Evolutionary conservation across 2,329 filamentous ascomycete species (phyloP).

Genomic region (Hypoxylon sp.): DNA sequence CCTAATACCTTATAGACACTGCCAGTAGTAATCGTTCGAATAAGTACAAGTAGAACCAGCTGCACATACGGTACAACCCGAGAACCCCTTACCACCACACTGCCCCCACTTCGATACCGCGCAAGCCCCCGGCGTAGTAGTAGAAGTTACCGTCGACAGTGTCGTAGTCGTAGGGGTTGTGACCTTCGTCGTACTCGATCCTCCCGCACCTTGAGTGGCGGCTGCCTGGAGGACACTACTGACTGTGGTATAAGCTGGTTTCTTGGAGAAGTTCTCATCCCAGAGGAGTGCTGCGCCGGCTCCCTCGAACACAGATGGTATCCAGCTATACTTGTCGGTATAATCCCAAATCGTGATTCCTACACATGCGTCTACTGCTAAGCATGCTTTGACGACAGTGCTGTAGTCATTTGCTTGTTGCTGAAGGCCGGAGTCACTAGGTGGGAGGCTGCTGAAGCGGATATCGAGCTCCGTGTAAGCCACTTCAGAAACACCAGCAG

Average conservation of each 20-base stretch:
- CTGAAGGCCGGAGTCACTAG: slow-evolving; percentile 58
- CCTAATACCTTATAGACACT: slow-evolving; percentile 42
- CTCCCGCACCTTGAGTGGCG: slow-evolving; percentile 33
- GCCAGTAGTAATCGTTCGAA: slow-evolving; percentile 53
- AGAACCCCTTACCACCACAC: slow-evolving; percentile 51
- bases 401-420: slow-evolving; percentile 66
- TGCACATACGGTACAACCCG: slow-evolving; percentile 52
- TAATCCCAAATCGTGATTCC: slow-evolving; percentile 63
- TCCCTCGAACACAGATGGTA: slow-evolving; percentile 57
- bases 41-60: slow-evolving; percentile 51
- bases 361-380: slow-evolving; percentile 57
- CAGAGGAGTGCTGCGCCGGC: slow-evolving; percentile 58
- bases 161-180: slow-evolving; percentile 19
- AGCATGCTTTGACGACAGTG: slow-evolving; percentile 56
- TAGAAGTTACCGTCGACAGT: slow-evolving; percentile 9
- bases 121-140: slow-evolving; percentile 28
- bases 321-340: slow-evolving; percentile 61
- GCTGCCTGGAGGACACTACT: slow-evolving; percentile 57
- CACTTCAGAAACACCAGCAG: slow-evolving; percentile 67
- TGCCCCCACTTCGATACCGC: slow-evolving; percentile 49
- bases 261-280: slow-evolving; percentile 57
- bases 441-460: slow-evolving; percentile 63
- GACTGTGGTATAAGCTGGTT: slow-evolving; percentile 58
- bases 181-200: neutral
- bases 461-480: slow-evolving; percentile 76